A percentile compares a stretch with the other conserved stretches of the same genome.
Conservation (phyloP, 805 yeast species). For the Scheffersomyces spartinae region DNA sequence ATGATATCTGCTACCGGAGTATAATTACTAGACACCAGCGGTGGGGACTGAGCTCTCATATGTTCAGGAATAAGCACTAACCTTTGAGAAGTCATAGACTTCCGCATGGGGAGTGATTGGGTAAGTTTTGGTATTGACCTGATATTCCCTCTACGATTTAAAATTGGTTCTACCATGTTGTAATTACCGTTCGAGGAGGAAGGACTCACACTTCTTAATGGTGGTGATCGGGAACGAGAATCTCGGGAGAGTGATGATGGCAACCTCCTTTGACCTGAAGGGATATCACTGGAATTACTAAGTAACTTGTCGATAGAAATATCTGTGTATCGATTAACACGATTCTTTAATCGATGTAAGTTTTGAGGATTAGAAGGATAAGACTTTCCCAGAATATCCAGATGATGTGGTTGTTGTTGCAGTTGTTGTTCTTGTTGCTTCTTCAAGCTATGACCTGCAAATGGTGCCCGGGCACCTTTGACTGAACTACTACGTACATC, state of each 20-base stretch:
- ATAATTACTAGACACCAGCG: too few species aligned
- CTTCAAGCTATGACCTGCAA: constrained; percentile 52
- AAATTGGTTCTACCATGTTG: constrained; percentile 4
- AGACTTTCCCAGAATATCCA: constrained; percentile 2
- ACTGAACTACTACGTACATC: constrained; percentile 56
- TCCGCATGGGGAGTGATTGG: constrained; percentile 54
- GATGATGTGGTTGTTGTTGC: constrained; percentile 3
- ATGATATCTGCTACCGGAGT: too few species aligned
- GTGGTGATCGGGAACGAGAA: constrained; percentile 2
- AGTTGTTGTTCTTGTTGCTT: constrained; percentile 22
- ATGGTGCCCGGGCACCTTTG: constrained; percentile 57
- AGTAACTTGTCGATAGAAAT: constrained; percentile 74
- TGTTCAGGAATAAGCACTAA: constrained; percentile 76
- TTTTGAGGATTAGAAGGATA: constrained; percentile 2
- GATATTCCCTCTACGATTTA: constrained; percentile 22
- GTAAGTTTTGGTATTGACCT: constrained; percentile 40
- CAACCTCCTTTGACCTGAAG: constrained; percentile 56
- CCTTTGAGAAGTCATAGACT: constrained; percentile 78
- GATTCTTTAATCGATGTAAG: constrained; percentile 4
- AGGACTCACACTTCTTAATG: constrained; percentile 4
- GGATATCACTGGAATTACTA: constrained; percentile 75
- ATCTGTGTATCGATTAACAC: constrained; percentile 46
- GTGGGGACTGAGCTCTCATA: constrained; percentile 12
- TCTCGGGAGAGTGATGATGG: constrained; percentile 15
- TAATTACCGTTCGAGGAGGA: constrained; percentile 3